A percentile compares a stretch with the other conserved stretches of the same genome.
Evolutionary conservation across 2,329 filamentous ascomycete genomes (phyloP).

Genomic region (Daldinia sp.): DNA sequence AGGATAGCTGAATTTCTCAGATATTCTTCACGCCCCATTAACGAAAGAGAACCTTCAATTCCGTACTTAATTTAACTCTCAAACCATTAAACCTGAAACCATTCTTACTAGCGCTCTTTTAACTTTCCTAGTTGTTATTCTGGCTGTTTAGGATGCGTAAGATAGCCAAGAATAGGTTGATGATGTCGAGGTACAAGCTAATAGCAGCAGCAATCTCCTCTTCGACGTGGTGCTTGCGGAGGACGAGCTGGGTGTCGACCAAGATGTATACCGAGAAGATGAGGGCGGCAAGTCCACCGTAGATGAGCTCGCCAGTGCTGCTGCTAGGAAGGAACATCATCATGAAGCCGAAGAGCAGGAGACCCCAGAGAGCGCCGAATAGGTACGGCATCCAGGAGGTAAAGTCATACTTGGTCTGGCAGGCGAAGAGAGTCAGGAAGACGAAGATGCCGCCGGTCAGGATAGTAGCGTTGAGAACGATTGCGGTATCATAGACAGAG

Average conservation of each 20-base stretch:
- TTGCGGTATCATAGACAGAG: conserved; percentile 82
- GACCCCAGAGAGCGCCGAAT: conserved; percentile 87
- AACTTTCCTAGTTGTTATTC: conserved; percentile 77
- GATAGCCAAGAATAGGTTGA: conserved; percentile 97
- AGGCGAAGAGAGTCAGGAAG: conserved; percentile 85
- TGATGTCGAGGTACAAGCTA: conserved; percentile 92
- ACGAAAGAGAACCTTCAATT: background rate
- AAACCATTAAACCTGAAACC: background rate
- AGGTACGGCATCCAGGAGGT: conserved; percentile 97
- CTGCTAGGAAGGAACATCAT: conserved; percentile 85
- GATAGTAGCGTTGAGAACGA: conserved; percentile 90
- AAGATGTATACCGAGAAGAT: conserved; percentile 96
- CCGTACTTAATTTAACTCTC: background rate
- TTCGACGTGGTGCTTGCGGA: conserved; percentile 96
- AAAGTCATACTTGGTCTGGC: conserved; percentile 98
- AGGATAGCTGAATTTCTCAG: background rate
- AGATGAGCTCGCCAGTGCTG: conserved; percentile 84
- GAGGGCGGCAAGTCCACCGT: conserved; percentile 81
- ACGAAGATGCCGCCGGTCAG: conserved; percentile 87
- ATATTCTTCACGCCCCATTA: background rate
- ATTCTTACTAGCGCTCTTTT: background rate
- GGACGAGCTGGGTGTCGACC: conserved; percentile 93
- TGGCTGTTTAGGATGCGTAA: conserved; percentile 96
- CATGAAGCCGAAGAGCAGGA: conserved; percentile 94
- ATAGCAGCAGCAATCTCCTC: conserved; percentile 97